A percentile compares a stretch with the other conserved stretches of the same genome.
Conservation (phyloP, 148 eudicot genomes). For the Dysphania ambrosioides region DNA sequence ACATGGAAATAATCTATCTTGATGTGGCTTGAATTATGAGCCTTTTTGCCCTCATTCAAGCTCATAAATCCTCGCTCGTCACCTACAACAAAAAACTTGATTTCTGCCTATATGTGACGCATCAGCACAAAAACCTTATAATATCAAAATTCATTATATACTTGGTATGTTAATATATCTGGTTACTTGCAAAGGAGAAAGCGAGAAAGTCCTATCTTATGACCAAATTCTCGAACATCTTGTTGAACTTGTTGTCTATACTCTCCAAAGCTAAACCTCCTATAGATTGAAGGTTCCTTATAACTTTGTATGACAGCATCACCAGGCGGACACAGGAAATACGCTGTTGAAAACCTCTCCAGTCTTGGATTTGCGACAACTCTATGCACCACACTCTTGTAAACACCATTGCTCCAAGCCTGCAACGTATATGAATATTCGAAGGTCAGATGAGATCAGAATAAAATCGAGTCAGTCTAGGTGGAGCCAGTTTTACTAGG, state of each 20-base stretch:
- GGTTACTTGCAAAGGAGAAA: slow-evolving; percentile 39
- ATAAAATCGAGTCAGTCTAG: background rate
- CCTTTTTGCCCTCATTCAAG: no score
- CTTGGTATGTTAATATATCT: background rate
- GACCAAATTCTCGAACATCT: slow-evolving; percentile 63
- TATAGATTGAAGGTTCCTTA: slow-evolving; percentile 47
- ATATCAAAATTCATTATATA: no score
- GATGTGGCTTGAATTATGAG: background rate
- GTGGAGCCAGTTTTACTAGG: background rate
- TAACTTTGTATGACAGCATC: slow-evolving; percentile 58
- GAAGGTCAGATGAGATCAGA: no score
- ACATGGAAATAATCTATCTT: background rate
- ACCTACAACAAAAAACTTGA: no score
- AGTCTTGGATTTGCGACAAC: slow-evolving; percentile 51
- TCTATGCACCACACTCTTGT: slow-evolving; percentile 83
- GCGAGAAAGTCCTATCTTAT: slow-evolving; percentile 73
- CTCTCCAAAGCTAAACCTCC: slow-evolving; percentile 65
- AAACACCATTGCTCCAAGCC: slow-evolving; percentile 94
- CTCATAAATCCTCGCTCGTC: background rate
- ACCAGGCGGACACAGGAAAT: slow-evolving; percentile 74
- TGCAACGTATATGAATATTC: no score
- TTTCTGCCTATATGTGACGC: no score
- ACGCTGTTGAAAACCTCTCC: slow-evolving; percentile 86
- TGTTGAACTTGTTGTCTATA: slow-evolving; percentile 67
- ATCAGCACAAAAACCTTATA: background rate